phyloP scores from a whole-genome alignment of 345 rosid genomes.

The Rubroshorea leprosula region DNA sequence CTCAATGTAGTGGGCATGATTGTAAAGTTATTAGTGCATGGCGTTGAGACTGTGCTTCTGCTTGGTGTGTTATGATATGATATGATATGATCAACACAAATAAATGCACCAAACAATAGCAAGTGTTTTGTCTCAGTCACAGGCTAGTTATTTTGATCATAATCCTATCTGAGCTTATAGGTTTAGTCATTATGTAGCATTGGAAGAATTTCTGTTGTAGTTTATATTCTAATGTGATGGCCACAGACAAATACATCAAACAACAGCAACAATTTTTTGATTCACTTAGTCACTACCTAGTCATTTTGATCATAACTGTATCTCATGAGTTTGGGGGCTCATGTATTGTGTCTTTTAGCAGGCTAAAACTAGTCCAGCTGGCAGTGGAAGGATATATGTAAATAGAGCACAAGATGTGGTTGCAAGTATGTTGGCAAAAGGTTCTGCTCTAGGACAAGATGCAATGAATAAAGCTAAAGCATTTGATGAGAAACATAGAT shows the following conservation, averaged over 20 bases:
- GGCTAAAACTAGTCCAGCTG: slow-evolving; percentile 40
- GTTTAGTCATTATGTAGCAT: background rate
- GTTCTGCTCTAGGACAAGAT: slow-evolving; percentile 84
- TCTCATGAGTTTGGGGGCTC: background rate
- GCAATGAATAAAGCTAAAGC: slow-evolving; percentile 92
- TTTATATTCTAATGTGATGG: background rate
- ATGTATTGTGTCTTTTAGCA: slow-evolving; percentile 25
- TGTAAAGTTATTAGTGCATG: background rate
- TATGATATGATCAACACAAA: too few relatives aligned
- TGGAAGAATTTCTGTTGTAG: background rate
- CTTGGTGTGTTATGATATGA: background rate
- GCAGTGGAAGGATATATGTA: slow-evolving; percentile 63
- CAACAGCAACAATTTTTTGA: background rate
- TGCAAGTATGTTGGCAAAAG: slow-evolving; percentile 71
- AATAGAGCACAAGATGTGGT: slow-evolving; percentile 86
- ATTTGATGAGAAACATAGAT: slow-evolving; percentile 79
- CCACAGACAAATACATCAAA: background rate
- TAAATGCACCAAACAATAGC: background rate
- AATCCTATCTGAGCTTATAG: background rate
- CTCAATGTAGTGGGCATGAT: background rate
- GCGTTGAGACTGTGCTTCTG: background rate
- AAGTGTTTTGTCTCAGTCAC: background rate
- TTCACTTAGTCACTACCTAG: background rate
- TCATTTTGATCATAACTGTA: slow-evolving; percentile 8
- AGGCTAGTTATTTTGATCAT: background rate